Percentiles rank a stretch among this genome's conserved stretches.
These are phyloP conservation scores for Lasiodiplodia theobromae DNA, from an alignment of 2,329 filamentous ascomycete genomes.

Conservation along the genomic window DNA sequence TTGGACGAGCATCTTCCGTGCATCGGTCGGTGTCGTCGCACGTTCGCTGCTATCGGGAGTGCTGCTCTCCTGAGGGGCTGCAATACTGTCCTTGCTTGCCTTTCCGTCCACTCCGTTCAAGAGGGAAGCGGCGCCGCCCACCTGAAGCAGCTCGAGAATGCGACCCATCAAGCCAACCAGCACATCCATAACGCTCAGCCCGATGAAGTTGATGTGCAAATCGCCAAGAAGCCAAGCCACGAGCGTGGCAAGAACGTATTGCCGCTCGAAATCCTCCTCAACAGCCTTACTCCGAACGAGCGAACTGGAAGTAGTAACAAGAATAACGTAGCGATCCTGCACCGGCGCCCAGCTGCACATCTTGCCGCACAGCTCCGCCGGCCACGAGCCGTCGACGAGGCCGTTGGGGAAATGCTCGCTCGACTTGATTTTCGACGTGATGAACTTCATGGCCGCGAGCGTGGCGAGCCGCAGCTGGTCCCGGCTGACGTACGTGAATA, in stretches of 20 bases:
- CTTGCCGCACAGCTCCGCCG: slow-evolving; percentile 79
- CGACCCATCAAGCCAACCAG: slow-evolving; percentile 85
- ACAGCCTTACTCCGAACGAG: slow-evolving; percentile 72
- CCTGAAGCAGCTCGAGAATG: slow-evolving; percentile 77
- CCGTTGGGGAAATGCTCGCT: slow-evolving; percentile 44
- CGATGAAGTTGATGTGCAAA: slow-evolving; percentile 92
- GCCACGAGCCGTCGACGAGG: slow-evolving; percentile 70
- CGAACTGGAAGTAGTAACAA: slow-evolving; percentile 81
- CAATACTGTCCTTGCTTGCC: slow-evolving; percentile 29
- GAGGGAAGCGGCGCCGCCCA: slow-evolving; percentile 55
- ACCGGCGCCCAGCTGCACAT: slow-evolving; percentile 89
- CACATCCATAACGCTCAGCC: slow-evolving; percentile 94
- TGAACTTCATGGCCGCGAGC: slow-evolving; percentile 74
- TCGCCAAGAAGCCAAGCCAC: slow-evolving; percentile 78
- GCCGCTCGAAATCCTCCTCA: slow-evolving; percentile 74
- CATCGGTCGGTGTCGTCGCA: slow-evolving; percentile 53
- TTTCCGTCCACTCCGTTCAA: slow-evolving; percentile 39
- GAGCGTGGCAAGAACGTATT: slow-evolving; percentile 78
- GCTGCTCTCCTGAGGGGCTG: slow-evolving; percentile 32
- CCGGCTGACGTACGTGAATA: slow-evolving; percentile 83
- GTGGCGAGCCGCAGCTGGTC: slow-evolving; percentile 83
- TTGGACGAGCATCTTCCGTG: slow-evolving; percentile 69
- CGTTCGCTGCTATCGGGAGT: slow-evolving; percentile 20
- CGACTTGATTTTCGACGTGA: slow-evolving; percentile 52
- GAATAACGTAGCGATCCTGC: slow-evolving; percentile 90